Base-by-base conservation (phyloP, 2,329 filamentous ascomycete genomes). In the Arthrobotrys conoides region DNA sequence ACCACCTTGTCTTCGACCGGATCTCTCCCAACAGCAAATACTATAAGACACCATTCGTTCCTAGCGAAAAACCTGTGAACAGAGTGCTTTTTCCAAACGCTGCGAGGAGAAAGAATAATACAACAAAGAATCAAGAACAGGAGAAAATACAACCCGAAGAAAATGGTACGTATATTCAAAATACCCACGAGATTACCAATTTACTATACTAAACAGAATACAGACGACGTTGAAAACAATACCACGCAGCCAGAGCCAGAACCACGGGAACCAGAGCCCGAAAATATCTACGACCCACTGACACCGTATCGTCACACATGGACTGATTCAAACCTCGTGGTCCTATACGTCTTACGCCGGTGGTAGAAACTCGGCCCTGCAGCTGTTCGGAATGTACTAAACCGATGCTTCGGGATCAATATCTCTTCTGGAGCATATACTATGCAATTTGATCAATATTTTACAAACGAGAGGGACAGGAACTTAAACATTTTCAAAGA, bases 401-500 rank as follows among this genome's bases (percentile, higher is more conserved):
- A 78, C 46, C 53, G 75, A 20, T 72, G 64, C 16, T 55, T 78
- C n/a, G 75, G 68, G 8, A 69, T 78, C 63, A 72, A 65, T 22
- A 78, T 72, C 5, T 72, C 75, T 6, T 64, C 63, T 14, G 53
- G 64, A 4, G 75, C 75, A n/a, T 78, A 78, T 22, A 22, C 16
- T 5, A 78, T 72, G 75, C 75, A 78, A 36, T 78, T 78, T 24
- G 57, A 72, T 10, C 63, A 78, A 36, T 78, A 33, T 22, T 36
- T 30, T 33, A 44, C 24, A 12, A 71, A 71, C 20, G 44, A 22
- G 24, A 69, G 61, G 36, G 68, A 69, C 12, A 38, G 63, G 9
- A 78, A 78, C 12, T 20, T 72, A 5, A 64, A 72, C 12, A 46
- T 49, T 3, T 78, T 78, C 64, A 55, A 72, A 27, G 38, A 68